phyloP scores from a whole-genome alignment of 2,329 filamentous ascomycete genomes.

The Fusarium sp. region DNA sequence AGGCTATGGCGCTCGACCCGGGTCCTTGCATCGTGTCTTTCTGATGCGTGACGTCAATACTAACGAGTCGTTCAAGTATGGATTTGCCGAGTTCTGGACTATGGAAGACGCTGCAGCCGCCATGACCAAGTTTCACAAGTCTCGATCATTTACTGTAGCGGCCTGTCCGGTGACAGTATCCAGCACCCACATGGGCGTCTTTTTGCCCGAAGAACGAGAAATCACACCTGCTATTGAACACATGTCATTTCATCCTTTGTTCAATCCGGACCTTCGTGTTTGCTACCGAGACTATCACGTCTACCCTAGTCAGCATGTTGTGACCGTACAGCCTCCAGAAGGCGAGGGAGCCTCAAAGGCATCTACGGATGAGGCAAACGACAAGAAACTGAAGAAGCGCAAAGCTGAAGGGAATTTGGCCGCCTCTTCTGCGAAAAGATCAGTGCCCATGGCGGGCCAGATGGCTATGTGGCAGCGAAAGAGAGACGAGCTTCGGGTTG shows the following conservation, averaged over 20 bases:
- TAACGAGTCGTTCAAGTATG: slow-evolving; percentile 81
- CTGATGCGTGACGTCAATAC: slow-evolving; percentile 78
- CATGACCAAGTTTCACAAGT: slow-evolving; percentile 75
- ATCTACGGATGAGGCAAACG: slow-evolving; percentile 43
- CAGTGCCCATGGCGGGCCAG: slow-evolving; percentile 55
- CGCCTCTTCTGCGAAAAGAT: slow-evolving; percentile 51
- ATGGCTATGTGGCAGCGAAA: slow-evolving; percentile 60
- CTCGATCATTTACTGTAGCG: slow-evolving; percentile 81
- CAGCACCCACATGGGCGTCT: slow-evolving; percentile 86
- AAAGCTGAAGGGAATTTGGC: slow-evolving; percentile 58
- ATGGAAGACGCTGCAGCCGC: slow-evolving; percentile 81
- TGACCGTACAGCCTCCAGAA: slow-evolving; percentile 63
- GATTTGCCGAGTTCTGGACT: slow-evolving; percentile 84
- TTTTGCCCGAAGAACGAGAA: slow-evolving; percentile 76
- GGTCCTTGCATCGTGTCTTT: slow-evolving; percentile 80
- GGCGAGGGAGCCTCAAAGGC: slow-evolving; percentile 45
- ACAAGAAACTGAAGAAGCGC: slow-evolving; percentile 63
- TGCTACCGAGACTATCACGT: slow-evolving; percentile 82
- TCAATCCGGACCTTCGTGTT: slow-evolving; percentile 73
- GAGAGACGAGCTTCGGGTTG: slow-evolving; percentile 54
- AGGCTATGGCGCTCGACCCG: slow-evolving; percentile 76
- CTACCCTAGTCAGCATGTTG: slow-evolving; percentile 73
- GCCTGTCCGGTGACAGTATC: slow-evolving; percentile 76
- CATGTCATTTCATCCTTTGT: slow-evolving; percentile 76
- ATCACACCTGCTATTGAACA: slow-evolving; percentile 64